Evolutionary conservation across 164 flowering plant species (phyloP).

Genomic region (Chimonanthus praecox): DNA sequence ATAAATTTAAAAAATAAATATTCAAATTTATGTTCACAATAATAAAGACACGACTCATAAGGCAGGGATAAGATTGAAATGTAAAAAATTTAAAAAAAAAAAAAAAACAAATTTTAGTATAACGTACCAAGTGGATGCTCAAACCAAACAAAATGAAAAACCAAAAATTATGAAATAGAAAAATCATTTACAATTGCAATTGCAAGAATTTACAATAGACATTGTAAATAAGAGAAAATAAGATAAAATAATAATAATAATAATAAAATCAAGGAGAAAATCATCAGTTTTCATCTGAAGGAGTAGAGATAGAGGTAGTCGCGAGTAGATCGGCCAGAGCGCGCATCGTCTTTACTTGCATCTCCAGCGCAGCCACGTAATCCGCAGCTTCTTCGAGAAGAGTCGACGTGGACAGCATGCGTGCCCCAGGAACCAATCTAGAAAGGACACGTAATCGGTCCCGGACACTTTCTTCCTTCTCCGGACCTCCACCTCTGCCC

Average conservation of each 20-base stretch:
- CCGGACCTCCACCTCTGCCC: not conserved
- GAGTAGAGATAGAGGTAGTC: constrained; percentile 1
- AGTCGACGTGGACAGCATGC: constrained; percentile 45
- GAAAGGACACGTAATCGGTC: constrained; percentile 34
- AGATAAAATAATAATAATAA: too few species aligned
- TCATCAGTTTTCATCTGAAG: too few species aligned
- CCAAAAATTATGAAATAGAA: not conserved
- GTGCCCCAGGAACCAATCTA: constrained; percentile 71
- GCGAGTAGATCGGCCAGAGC: constrained; percentile 46
- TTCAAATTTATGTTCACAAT: too few species aligned
- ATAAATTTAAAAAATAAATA: too few species aligned
- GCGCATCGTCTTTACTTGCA: constrained; percentile 69
- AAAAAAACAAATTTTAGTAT: too few species aligned
- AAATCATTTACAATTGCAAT: constrained; percentile 6
- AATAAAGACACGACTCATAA: too few species aligned
- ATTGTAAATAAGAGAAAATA: too few species aligned
- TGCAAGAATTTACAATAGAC: constrained; percentile 5
- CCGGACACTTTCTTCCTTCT: not conserved
- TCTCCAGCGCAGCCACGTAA: constrained; percentile 67
- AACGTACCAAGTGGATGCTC: too few species aligned
- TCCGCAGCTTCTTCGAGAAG: constrained; percentile 68
- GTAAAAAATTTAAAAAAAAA: too few species aligned
- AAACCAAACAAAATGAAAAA: too few species aligned
- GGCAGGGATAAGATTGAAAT: too few species aligned
- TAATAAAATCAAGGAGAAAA: too few species aligned